These are phyloP conservation scores for Microbotryum saponariae DNA, from an alignment of 1,284 basidiomycete genomes.

Conservation along the genomic window DNA sequence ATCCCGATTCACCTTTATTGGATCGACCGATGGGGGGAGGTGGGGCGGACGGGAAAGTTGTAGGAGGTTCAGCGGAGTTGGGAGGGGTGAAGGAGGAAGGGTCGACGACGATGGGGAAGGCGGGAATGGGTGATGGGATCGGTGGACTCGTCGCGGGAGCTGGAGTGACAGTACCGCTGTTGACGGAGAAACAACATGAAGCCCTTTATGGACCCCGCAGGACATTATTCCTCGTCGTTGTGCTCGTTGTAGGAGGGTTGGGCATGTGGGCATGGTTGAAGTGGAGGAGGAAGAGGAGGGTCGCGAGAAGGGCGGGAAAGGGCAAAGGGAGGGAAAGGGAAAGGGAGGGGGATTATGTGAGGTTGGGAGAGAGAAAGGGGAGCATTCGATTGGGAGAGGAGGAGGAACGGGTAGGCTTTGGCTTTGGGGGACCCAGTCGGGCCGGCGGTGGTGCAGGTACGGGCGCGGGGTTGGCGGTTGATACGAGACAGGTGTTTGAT, in stretches of 20 bases:
- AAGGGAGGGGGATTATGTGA: not conserved
- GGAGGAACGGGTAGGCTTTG: not conserved
- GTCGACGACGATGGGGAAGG: not conserved
- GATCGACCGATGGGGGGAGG: no score
- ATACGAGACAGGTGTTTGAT: constrained; percentile 22
- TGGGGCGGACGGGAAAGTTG: no score
- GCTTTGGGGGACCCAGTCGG: not conserved
- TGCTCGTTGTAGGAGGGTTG: constrained; percentile 19
- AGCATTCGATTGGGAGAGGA: constrained; percentile 4
- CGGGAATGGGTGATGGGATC: constrained; percentile 18
- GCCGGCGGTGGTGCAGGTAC: not conserved
- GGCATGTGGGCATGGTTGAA: constrained; percentile 15
- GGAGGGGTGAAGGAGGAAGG: not conserved
- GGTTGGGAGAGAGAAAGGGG: not conserved
- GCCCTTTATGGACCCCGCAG: constrained; percentile 29
- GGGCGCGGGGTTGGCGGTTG: not conserved
- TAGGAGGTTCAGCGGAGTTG: not conserved
- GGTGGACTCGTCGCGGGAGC: constrained; percentile 1
- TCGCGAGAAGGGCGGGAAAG: constrained; percentile 10
- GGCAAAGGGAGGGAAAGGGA: constrained; percentile 18
- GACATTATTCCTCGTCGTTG: constrained; percentile 31
- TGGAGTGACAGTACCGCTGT: no score
- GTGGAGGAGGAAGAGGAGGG: constrained; percentile 14
- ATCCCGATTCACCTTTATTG: not conserved
- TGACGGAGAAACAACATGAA: constrained; percentile 27